Evolutionary conservation across 768 basidiomycete genomes (phyloP).

Genomic region (Suillus placidus): DNA sequence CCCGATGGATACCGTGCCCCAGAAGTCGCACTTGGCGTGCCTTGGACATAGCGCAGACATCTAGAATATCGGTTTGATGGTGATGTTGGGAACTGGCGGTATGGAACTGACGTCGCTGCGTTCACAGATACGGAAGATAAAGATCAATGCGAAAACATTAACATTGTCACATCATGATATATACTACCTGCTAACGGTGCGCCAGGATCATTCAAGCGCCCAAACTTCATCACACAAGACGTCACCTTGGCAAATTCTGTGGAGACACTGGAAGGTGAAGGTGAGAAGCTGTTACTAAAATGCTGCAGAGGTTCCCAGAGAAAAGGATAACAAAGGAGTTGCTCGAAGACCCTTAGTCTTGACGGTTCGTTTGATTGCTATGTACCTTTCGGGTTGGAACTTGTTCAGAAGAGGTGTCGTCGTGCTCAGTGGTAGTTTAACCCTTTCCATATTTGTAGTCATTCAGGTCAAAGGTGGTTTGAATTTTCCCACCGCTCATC

Average conservation of each 20-base stretch:
- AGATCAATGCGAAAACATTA: not conserved
- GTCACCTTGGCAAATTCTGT: not conserved
- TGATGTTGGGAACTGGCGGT: not conserved
- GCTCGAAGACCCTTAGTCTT: not conserved
- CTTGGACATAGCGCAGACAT: conserved; percentile 25
- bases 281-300: not conserved
- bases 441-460: not conserved
- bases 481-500: not conserved
- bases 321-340: not conserved
- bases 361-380: not conserved
- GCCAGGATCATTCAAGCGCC: not conserved
- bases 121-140: not conserved
- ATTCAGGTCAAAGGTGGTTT: not conserved
- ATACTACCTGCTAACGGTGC: not conserved
- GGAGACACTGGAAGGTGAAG: not conserved
- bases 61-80: conserved; percentile 27
- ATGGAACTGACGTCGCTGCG: not conserved
- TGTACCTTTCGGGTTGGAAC: not conserved
- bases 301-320: not conserved
- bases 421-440: not conserved
- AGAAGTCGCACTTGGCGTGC: conserved; percentile 23
- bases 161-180: not conserved
- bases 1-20: conserved; percentile 20
- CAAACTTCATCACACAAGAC: not conserved
- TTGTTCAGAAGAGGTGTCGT: not conserved